Base-by-base conservation (phyloP, 140 eudicot species). In the Oenanthe javanica region DNA sequence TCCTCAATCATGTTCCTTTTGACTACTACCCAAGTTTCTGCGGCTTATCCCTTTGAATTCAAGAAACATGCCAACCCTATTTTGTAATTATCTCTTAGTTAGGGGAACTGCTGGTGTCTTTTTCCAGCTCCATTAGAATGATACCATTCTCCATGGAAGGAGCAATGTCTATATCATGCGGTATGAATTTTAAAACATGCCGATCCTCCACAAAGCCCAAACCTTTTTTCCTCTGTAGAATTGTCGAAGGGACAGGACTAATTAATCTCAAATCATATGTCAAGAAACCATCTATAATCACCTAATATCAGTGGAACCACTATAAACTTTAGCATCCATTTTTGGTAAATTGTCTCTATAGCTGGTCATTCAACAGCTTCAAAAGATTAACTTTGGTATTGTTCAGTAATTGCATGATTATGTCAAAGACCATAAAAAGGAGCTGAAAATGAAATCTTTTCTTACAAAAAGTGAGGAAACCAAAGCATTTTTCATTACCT, bases 381-480 rank as follows among this genome's bases (percentile, higher is more conserved):
- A 23, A 25, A 18, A 31, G 4, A 63, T 46, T 18, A 21, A 36
- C 15, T n/a, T 43, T 54, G 40, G 36, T 69, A 4, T 23, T 43
- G 61, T 72, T 18, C 55, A 77, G 42, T 11, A 31, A 76, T 76
- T 45, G 31, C 50, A 82, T 80, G 3, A 80, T 82, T 42, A 42
- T 49, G 13, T 38, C 46, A 36, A 52, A 77, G 85, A 69, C 81
- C 25, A n/a, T 42, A n/a, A 48, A 13, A 14, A 43, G 8, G 49
- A 5, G 10, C 19, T 76, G 83, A 83, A 73, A 83, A 79, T 14
- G 86, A 83, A 79, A 75, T 15, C 63, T 47, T 72, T 79, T 79
- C 86, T 49, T 83, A 78, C 70, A 70, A 72, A 57, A 72, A 74
- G 49, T 42, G 25, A 25, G 25, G 51, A 57, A 72, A n/a, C 79